Conservation (phyloP, 2,329 filamentous ascomycete genomes). For the Fusarium temperatum region DNA sequence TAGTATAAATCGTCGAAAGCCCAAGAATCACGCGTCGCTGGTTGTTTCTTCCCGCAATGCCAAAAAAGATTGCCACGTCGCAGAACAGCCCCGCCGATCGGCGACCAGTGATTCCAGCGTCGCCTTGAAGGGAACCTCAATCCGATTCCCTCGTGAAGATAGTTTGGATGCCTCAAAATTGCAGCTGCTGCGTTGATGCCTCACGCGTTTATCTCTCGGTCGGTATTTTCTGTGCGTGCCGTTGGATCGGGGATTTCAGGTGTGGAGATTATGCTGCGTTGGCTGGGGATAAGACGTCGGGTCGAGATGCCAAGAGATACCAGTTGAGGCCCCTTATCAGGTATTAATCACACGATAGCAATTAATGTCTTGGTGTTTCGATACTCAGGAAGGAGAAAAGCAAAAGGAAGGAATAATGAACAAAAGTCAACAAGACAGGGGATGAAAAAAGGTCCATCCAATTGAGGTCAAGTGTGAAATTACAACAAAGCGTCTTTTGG, state of each 20-base stretch:
- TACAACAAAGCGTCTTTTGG: slow-evolving; percentile 10
- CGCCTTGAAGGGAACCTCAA: slow-evolving; percentile 12
- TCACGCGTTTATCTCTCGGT: slow-evolving; percentile 10
- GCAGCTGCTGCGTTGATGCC: slow-evolving; percentile 20
- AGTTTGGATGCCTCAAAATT: slow-evolving; percentile 7
- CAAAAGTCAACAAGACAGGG: slow-evolving; percentile 8
- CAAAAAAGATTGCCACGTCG: slow-evolving; percentile 36
- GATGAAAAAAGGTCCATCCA: slow-evolving; percentile 4
- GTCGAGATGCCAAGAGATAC: slow-evolving; percentile 11
- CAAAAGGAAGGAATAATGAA: not conserved
- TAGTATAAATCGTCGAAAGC: not conserved
- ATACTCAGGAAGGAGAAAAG: not conserved
- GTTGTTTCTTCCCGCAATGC: not conserved
- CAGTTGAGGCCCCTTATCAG: slow-evolving; percentile 7
- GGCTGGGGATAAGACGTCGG: slow-evolving; percentile 20
- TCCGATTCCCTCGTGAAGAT: not conserved
- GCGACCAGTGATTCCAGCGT: slow-evolving; percentile 28
- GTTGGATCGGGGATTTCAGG: slow-evolving; percentile 9
- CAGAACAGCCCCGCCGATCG: slow-evolving; percentile 29
- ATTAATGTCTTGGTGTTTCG: not conserved
- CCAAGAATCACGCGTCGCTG: slow-evolving; percentile 1
- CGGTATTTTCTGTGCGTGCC: not conserved
- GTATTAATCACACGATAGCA: not conserved
- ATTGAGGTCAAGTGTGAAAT: slow-evolving; percentile 15
- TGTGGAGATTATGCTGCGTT: slow-evolving; percentile 29